Percentiles rank a stretch among this genome's conserved stretches.
Evolutionary conservation across 371 early-diverging fungal species (phyloP).

Genomic region (Rhizopus microsporus): DNA sequence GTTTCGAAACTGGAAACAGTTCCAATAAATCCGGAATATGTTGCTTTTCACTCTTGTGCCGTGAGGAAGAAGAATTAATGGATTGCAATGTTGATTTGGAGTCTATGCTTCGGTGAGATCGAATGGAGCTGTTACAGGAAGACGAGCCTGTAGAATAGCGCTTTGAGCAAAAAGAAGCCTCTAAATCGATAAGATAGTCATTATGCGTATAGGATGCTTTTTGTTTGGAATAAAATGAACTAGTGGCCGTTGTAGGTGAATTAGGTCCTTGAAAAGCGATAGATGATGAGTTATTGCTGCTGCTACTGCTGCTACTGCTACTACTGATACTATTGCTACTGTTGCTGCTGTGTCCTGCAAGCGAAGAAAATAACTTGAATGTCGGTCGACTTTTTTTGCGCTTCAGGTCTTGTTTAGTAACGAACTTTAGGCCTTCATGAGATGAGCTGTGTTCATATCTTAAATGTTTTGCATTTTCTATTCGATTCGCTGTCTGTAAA

Average conservation of each 20-base stretch:
- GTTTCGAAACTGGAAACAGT: no score
- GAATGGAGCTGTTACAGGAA: constrained; percentile 9
- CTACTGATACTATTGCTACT: constrained; percentile 4
- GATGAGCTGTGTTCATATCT: no score
- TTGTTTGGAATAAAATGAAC: neutral
- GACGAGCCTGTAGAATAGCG: constrained; percentile 5
- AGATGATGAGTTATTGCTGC: neutral
- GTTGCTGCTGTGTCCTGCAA: neutral
- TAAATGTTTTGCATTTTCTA: no score
- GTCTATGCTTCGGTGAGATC: constrained; percentile 18
- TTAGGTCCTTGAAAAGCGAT: neutral
- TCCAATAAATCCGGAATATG: no score
- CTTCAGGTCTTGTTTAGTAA: constrained; percentile 16
- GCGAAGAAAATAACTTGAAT: constrained; percentile 17
- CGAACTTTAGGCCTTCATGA: no score
- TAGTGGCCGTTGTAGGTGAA: no score
- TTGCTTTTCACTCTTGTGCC: no score
- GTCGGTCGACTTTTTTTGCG: constrained; percentile 24
- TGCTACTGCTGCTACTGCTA: constrained; percentile 5
- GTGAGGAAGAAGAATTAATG: neutral
- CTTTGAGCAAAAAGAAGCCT: constrained; percentile 2
- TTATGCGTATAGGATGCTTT: constrained; percentile 2
- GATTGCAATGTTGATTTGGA: constrained; percentile 15
- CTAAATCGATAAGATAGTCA: constrained; percentile 12
- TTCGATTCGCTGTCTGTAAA: constrained; percentile 3